Percentiles rank a stretch among this genome's conserved stretches.
These are phyloP conservation scores for Mycena olivaceomarginata DNA, from an alignment of 768 basidiomycete species.

Conservation along the genomic window DNA sequence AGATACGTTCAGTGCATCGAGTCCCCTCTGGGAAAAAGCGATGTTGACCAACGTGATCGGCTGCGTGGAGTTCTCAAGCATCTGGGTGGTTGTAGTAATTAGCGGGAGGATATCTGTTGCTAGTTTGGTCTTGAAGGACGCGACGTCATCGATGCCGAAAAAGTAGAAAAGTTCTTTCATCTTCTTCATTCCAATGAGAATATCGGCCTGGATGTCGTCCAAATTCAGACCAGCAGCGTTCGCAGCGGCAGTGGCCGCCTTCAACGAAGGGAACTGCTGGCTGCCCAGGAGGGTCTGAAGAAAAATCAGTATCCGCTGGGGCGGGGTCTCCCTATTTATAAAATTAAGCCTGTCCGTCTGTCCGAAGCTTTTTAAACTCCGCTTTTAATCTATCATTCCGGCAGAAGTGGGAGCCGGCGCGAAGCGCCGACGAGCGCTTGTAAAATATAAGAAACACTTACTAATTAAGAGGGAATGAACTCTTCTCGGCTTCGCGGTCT, in stretches of 20 bases:
- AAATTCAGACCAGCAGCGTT: not conserved
- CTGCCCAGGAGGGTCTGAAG: conserved; percentile 16
- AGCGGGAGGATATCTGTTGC: conserved; percentile 58
- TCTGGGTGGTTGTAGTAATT: conserved; percentile 68
- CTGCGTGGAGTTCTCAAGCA: conserved; percentile 53
- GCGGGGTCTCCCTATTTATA: too few species aligned
- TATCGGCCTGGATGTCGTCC: conserved; percentile 58
- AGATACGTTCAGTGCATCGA: conserved; percentile 13
- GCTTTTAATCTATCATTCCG: too few species aligned
- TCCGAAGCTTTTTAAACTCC: too few species aligned
- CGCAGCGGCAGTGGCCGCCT: conserved; percentile 22
- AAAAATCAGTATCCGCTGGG: too few species aligned
- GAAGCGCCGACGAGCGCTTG: too few species aligned
- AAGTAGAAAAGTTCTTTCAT: conserved; percentile 71
- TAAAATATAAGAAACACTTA: conserved; percentile 8
- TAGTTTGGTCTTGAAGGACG: conserved; percentile 65
- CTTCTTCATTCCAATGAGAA: conserved; percentile 75
- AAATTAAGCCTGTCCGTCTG: too few species aligned
- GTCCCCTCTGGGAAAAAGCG: conserved; percentile 31
- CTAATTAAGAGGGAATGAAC: conserved; percentile 23
- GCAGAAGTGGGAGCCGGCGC: too few species aligned
- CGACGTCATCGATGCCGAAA: conserved; percentile 68
- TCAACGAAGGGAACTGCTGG: conserved; percentile 13
- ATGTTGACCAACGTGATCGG: conserved; percentile 57
- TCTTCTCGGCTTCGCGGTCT: conserved; percentile 8